These are phyloP conservation scores for Wickerhamiella hasegawae DNA, from an alignment of 805 yeast genomes.

Conservation along the genomic window DNA sequence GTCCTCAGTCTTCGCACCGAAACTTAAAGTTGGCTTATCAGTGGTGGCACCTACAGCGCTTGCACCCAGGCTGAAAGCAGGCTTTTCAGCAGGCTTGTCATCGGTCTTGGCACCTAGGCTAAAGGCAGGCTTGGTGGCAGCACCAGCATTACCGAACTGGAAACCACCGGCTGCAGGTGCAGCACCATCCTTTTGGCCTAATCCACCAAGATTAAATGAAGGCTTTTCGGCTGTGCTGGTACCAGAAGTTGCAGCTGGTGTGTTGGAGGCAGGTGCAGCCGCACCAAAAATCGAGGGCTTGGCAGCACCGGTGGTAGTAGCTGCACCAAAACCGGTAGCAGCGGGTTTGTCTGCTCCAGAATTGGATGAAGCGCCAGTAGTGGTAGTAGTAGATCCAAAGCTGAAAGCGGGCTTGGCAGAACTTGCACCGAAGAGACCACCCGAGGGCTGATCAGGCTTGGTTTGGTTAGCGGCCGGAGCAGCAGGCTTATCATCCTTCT, in stretches of 20 bases:
- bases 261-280: too few species aligned
- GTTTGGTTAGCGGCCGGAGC: too few species aligned
- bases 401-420: background rate
- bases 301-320: background rate
- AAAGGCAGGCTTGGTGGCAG: conserved; percentile 2
- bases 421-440: too few species aligned
- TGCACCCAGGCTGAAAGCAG: conserved; percentile 8
- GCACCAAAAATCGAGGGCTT: background rate
- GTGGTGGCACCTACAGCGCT: conserved; percentile 2
- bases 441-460: too few species aligned
- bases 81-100: conserved; percentile 6
- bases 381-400: background rate
- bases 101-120: background rate
- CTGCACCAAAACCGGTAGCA: background rate
- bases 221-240: too few species aligned
- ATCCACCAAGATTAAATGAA: background rate
- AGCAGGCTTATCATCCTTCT: too few species aligned
- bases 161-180: conserved; percentile 11
- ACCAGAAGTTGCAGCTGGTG: too few species aligned
- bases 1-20: conserved; percentile 9
- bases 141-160: background rate
- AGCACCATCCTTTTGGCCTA: background rate
- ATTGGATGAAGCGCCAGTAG: background rate
- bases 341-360: background rate
- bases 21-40: conserved; percentile 3